Percentiles rank a stretch among this genome's conserved stretches.
phyloP scores from a whole-genome alignment of 345 rosid genomes.

The Microthlaspi erraticum region DNA sequence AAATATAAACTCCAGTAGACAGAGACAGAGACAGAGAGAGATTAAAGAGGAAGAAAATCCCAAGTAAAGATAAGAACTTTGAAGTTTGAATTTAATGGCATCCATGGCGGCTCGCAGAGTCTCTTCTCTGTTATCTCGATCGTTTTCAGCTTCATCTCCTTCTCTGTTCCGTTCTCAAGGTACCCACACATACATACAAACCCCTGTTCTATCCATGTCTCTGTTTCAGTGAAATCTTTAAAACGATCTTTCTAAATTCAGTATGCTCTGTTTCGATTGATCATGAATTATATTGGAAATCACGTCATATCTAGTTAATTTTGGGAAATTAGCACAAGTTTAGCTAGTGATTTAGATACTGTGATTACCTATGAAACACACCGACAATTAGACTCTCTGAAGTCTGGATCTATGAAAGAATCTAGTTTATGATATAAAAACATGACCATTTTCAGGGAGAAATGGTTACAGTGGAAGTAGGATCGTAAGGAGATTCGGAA shows the following conservation, averaged over 20 bases:
- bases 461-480: conserved; percentile 43
- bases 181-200: background rate
- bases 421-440: conserved; percentile 12
- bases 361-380: background rate
- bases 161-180: conserved; percentile 55
- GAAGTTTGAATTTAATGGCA: conserved; percentile 5
- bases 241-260: background rate
- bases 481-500: conserved; percentile 56
- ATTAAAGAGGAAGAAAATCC: background rate
- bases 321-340: background rate
- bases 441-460: conserved; percentile 48
- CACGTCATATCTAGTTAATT: background rate
- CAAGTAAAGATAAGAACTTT: conserved; percentile 32
- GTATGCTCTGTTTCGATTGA: background rate
- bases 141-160: conserved; percentile 52
- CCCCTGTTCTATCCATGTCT: conserved; percentile 1
- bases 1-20: background rate
- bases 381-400: background rate
- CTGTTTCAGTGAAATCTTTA: background rate
- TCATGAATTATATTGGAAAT: background rate
- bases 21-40: background rate
- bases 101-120: conserved; percentile 71
- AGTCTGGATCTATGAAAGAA: conserved; percentile 8
- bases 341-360: background rate
- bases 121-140: conserved; percentile 59